Percentiles rank a stretch among this genome's conserved stretches.
phyloP scores from a whole-genome alignment of 805 yeast genomes.

The Clavispora phyllophila region DNA sequence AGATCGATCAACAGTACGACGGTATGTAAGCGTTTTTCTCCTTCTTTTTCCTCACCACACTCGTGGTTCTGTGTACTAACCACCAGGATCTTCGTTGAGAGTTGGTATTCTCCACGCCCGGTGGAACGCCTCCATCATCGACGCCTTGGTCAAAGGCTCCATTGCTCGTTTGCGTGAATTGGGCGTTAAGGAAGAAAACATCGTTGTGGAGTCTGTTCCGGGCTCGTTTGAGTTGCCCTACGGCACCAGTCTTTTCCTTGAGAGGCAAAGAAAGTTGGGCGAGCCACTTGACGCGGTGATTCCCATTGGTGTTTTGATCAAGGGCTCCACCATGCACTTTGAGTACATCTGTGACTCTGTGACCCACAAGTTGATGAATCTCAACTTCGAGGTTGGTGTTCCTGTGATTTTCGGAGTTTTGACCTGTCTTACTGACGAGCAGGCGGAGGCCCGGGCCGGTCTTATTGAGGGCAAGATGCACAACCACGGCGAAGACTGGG shows the following conservation, averaged over 20 bases:
- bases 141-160: conserved; percentile 77
- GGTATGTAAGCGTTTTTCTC: too few relatives aligned
- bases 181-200: conserved; percentile 74
- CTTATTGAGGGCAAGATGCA: conserved; percentile 69
- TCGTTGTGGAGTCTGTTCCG: conserved; percentile 81
- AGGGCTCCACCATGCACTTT: conserved; percentile 97
- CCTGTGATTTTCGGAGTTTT: conserved; percentile 93
- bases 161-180: conserved; percentile 49
- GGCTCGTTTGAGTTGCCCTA: conserved; percentile 93
- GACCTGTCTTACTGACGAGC: conserved; percentile 91
- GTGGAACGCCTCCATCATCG: conserved; percentile 81
- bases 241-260: conserved; percentile 56
- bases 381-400: conserved; percentile 61
- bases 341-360: conserved; percentile 94
- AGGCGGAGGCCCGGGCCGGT: conserved; percentile 92
- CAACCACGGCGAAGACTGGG: conserved; percentile 98
- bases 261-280: conserved; percentile 37
- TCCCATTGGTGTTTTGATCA: conserved; percentile 91
- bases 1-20: conserved; percentile 62
- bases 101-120: conserved; percentile 93
- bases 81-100: conserved; percentile 47
- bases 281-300: conserved; percentile 75
- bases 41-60: too few relatives aligned
- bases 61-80: not conserved
- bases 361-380: conserved; percentile 76